These are phyloP conservation scores for Pestalotiopsis sp. DNA, from an alignment of 2,329 filamentous ascomycete species.

Conservation along the genomic window DNA sequence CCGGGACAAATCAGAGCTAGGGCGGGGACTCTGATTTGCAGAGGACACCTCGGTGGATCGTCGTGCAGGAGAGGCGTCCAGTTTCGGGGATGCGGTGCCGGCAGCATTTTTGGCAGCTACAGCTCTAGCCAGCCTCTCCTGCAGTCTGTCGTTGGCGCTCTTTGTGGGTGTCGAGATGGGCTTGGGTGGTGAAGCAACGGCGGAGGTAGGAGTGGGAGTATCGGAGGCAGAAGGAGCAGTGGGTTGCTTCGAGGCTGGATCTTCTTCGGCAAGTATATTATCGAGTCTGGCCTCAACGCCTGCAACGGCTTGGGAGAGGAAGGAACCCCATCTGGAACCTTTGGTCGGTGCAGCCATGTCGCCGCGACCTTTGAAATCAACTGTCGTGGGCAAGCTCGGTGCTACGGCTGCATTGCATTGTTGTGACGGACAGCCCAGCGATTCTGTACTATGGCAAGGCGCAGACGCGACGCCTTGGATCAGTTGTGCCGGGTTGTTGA, in stretches of 20 bases:
- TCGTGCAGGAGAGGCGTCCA: constrained; percentile 44
- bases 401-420: background rate
- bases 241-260: constrained; percentile 48
- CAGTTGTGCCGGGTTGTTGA: background rate
- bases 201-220: constrained; percentile 23
- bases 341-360: constrained; percentile 52
- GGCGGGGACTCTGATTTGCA: constrained; percentile 39
- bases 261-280: constrained; percentile 82
- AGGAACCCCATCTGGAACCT: constrained; percentile 71
- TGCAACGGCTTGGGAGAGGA: constrained; percentile 87
- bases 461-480: background rate
- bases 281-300: constrained; percentile 93
- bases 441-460: background rate
- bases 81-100: constrained; percentile 37
- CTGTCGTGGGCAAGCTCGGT: constrained; percentile 6
- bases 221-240: constrained; percentile 32
- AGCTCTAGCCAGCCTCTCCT: constrained; percentile 86
- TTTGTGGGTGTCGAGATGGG: constrained; percentile 50
- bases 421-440: background rate
- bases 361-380: background rate
- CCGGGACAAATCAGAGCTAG: constrained; percentile 38
- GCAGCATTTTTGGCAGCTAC: constrained; percentile 70
- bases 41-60: constrained; percentile 33
- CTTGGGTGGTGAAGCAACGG: constrained; percentile 20
- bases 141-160: constrained; percentile 77